A percentile compares a stretch with the other conserved stretches of the same genome.
Evolutionary conservation across 306 rosid genomes (phyloP).

Genomic region (Trichosanthes cucumerina): DNA sequence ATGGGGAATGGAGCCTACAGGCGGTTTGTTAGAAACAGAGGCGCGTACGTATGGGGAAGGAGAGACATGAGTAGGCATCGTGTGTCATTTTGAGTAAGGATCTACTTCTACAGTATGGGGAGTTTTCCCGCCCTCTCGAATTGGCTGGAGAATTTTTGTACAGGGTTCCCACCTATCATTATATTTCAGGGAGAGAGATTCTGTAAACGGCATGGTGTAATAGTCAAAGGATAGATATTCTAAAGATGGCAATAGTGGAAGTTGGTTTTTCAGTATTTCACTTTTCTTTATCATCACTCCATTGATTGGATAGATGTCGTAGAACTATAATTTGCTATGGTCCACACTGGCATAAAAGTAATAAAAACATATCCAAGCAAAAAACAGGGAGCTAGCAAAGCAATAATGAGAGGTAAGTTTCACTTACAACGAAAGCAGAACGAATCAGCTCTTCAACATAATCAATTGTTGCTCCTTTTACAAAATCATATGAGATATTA

Average conservation of each 20-base stretch:
- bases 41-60: not conserved
- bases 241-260: not conserved
- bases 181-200: not conserved
- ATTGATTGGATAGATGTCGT: not conserved
- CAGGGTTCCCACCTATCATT: not conserved
- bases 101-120: not conserved
- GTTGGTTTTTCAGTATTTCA: not conserved
- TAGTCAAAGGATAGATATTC: not conserved
- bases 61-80: not conserved
- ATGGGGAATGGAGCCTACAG: not conserved
- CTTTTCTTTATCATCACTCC: not conserved
- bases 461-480: constrained; percentile 93
- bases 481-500: constrained; percentile 69
- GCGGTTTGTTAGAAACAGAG: not conserved
- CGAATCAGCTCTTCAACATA: constrained; percentile 97
- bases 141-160: not conserved
- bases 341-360: not conserved
- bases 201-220: not conserved
- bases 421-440: constrained; percentile 78
- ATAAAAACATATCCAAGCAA: not conserved
- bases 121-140: not conserved
- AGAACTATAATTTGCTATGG: not conserved
- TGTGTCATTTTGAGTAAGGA: not conserved
- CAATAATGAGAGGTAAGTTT: not conserved
- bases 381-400: not conserved